Evolutionary conservation across 768 basidiomycete species (phyloP), one percentile per base, ranked within the genome.

Genomic region (Russula griseocarnosa): DNA sequence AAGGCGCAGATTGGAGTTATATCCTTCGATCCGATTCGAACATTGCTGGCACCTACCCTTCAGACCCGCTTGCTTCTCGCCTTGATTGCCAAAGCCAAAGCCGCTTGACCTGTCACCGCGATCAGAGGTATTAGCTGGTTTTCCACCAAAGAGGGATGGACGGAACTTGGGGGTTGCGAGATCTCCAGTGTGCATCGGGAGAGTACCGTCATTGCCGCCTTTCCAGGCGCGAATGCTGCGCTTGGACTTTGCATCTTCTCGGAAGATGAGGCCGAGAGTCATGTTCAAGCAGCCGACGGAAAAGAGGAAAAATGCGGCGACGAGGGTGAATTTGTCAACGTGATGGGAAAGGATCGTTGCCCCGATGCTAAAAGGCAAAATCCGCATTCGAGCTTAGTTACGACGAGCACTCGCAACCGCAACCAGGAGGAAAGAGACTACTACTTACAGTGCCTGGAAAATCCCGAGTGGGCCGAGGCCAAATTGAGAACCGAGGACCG

Each of bases 401-500:
- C n/a, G 52, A 59, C 70, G 18, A 24, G 47, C 71, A 67, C 3
- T 22, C n/a, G n/a, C n/a, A n/a, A n/a, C n/a, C n/a, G 46, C 9
- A 42, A 6, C 26, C 64, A 30, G 56, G 38, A 60, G 14, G 50
- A 47, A 42, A 59, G 16, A 36, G 46, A 54, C 5, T 18, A 54
- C 5, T 18, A 81, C 87, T 66, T 65, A 90, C 87, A 95, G 79
- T 76, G 87, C 86, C 76, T 97, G 90, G 73, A 95, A 88, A 61
- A 92, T 79, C 24, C 94, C 94, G 34, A 96, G 81, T 11, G 92
- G 83, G 55, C 94, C 94, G 14, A 95, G 78, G 50, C 94, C 93
- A 70, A 96, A 95, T 51, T 82, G 79, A 34, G 84, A 80, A 2
- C 94, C 94, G 14, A 97, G 79, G 40, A 96, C 85, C 22, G 94